These are phyloP conservation scores for Xylariaceae sp. DNA, from an alignment of 2,329 filamentous ascomycete genomes.

Conservation along the genomic window DNA sequence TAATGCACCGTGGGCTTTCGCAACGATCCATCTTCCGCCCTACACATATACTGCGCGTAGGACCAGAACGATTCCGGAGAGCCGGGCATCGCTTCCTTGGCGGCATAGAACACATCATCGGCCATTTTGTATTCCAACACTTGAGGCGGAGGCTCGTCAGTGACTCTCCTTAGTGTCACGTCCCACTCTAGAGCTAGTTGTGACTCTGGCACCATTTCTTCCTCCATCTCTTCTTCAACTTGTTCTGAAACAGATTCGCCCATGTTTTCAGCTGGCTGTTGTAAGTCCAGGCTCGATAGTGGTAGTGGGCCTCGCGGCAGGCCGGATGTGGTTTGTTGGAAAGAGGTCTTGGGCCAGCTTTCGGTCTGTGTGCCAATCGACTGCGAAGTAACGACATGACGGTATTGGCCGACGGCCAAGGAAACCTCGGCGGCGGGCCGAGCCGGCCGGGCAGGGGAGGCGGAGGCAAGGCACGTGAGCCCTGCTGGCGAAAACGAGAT, in stretches of 20 bases:
- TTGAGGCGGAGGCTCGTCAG: slow-evolving; percentile 36
- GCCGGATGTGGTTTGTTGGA: background rate
- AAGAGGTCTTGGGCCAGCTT: background rate
- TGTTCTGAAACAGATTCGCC: background rate
- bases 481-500: slow-evolving; percentile 32
- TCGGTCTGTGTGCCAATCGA: background rate
- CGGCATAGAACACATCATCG: slow-evolving; percentile 43
- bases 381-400: slow-evolving; percentile 3
- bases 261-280: background rate
- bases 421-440: slow-evolving; percentile 8
- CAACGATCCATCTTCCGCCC: slow-evolving; percentile 39
- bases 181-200: background rate
- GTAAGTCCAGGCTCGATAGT: background rate
- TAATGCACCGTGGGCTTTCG: slow-evolving; percentile 69
- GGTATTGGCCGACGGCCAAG: background rate
- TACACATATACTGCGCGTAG: slow-evolving; percentile 61
- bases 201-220: background rate
- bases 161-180: slow-evolving; percentile 5
- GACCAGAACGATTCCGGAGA: slow-evolving; percentile 60
- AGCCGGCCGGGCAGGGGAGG: slow-evolving; percentile 14
- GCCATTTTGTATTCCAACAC: slow-evolving; percentile 46
- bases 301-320: background rate
- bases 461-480: slow-evolving; percentile 14
- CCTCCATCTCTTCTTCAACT: background rate
- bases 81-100: slow-evolving; percentile 44